Percentiles rank a stretch among this genome's conserved stretches.
Evolutionary conservation across 2,329 filamentous ascomycete species (phyloP).

Genomic region (Herpotrichia juniperi): DNA sequence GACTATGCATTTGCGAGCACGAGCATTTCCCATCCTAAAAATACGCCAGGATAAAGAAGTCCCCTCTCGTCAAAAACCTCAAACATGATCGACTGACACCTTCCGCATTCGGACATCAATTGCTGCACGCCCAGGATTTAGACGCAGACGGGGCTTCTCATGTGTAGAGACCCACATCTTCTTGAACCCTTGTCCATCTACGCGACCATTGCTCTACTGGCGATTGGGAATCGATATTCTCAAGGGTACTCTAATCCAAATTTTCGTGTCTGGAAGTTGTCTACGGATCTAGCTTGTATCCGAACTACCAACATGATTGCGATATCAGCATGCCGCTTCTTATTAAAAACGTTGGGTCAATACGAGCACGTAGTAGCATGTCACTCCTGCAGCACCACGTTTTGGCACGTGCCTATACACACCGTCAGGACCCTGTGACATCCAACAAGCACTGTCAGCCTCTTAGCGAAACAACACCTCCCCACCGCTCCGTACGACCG

Average conservation of each 20-base stretch:
- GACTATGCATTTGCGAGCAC: not conserved
- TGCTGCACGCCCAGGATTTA: constrained; percentile 2
- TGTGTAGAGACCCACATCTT: constrained; percentile 9
- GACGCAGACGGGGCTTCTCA: not conserved
- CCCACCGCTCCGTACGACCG: constrained; percentile 10
- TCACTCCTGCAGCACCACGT: constrained; percentile 12
- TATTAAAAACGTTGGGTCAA: constrained; percentile 15
- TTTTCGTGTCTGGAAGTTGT: constrained; percentile 3
- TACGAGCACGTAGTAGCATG: constrained; percentile 6
- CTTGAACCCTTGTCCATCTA: not conserved
- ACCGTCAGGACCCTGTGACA: not conserved
- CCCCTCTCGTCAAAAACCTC: constrained; percentile 4
- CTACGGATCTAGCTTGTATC: not conserved
- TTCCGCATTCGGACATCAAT: constrained; percentile 11
- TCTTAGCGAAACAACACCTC: not conserved
- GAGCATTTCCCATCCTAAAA: constrained; percentile 2
- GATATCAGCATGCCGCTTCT: constrained; percentile 8
- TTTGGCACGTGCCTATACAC: constrained; percentile 8
- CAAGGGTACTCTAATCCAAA: not conserved
- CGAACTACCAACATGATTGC: constrained; percentile 3
- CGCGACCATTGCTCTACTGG: constrained; percentile 6
- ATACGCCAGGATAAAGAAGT: constrained; percentile 6
- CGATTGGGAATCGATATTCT: not conserved
- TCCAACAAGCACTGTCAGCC: not conserved
- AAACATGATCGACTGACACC: constrained; percentile 13